Evolutionary conservation across 139 green algal genomes (phyloP).

Genomic region (Chlorella sp.): DNA sequence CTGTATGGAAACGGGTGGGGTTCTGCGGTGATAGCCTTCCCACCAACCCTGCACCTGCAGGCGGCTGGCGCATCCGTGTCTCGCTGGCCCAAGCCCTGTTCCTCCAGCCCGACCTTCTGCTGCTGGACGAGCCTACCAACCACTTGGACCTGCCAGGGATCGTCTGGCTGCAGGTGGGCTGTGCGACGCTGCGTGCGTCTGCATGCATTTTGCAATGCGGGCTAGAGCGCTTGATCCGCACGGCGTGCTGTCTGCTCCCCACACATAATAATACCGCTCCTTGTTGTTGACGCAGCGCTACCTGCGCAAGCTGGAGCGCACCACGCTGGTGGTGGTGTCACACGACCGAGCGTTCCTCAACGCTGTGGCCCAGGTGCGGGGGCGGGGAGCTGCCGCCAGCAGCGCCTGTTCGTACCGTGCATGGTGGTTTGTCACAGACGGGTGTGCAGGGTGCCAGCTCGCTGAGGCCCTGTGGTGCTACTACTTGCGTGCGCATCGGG

Average conservation of each 20-base stretch:
- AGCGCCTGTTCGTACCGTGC: no score
- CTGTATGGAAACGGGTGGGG: no score
- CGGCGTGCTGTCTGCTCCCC: not conserved
- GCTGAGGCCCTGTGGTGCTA: no score
- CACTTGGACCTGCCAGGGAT: conserved; percentile 82
- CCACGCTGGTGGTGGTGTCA: conserved; percentile 87
- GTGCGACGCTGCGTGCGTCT: not conserved
- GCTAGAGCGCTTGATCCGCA: not conserved
- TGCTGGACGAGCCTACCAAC: conserved; percentile 89
- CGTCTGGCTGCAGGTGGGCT: conserved; percentile 83
- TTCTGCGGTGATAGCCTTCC: no score
- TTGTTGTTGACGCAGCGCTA: conserved; percentile 52
- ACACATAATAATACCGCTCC: no score
- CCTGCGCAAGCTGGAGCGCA: conserved; percentile 58
- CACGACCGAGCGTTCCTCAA: conserved; percentile 93
- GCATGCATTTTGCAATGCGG: not conserved
- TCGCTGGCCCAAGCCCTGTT: conserved; percentile 86
- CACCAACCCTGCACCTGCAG: conserved; percentile 18
- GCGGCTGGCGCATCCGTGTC: conserved; percentile 87
- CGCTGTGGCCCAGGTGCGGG: conserved; percentile 53
- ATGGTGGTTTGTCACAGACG: no score
- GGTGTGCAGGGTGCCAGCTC: no score
- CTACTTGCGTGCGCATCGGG: no score
- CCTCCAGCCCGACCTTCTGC: conserved; percentile 83
- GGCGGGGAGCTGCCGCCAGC: not conserved